Percentiles rank a stretch among this genome's conserved stretches.
Evolutionary conservation across 768 basidiomycete species (phyloP).

Genomic region (Calocera cornea): DNA sequence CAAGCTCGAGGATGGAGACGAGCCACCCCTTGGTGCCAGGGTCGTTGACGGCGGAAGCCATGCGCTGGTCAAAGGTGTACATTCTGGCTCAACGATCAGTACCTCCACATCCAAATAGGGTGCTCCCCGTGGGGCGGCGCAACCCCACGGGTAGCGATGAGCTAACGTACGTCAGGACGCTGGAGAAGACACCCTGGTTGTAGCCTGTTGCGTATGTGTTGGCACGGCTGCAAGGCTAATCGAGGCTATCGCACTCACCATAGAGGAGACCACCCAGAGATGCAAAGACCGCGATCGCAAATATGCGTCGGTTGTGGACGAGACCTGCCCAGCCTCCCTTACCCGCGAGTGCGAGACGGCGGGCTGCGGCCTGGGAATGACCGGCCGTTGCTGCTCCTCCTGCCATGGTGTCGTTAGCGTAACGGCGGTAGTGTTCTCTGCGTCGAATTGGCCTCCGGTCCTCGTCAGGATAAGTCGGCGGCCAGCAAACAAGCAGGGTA

Average conservation of each 20-base stretch:
- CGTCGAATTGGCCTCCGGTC: not conserved
- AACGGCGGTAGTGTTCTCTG: not conserved
- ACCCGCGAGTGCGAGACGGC: constrained; percentile 41
- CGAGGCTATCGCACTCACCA: constrained; percentile 29
- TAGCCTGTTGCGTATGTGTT: constrained; percentile 34
- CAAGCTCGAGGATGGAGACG: constrained; percentile 50
- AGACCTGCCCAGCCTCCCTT: constrained; percentile 55
- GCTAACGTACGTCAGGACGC: constrained; percentile 44
- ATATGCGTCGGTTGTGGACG: constrained; percentile 49
- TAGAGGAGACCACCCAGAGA: constrained; percentile 67
- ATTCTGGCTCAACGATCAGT: constrained; percentile 14
- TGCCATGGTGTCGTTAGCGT: constrained; percentile 10
- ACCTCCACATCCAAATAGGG: not conserved
- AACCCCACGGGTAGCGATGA: not conserved
- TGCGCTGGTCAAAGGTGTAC: constrained; percentile 23
- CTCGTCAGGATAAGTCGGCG: not conserved
- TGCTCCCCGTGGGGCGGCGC: not conserved
- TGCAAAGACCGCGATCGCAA: constrained; percentile 60
- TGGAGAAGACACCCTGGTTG: constrained; percentile 69
- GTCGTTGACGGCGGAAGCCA: constrained; percentile 42
- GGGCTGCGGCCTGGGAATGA: constrained; percentile 19
- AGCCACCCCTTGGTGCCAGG: constrained; percentile 53
- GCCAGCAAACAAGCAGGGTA: not conserved
- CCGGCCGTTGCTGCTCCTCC: constrained; percentile 19
- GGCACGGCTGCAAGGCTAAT: not conserved